Evolutionary conservation across 257 asterid genomes (phyloP), one percentile per base, ranked within the genome.

Genomic region (Leonotis leonurus): DNA sequence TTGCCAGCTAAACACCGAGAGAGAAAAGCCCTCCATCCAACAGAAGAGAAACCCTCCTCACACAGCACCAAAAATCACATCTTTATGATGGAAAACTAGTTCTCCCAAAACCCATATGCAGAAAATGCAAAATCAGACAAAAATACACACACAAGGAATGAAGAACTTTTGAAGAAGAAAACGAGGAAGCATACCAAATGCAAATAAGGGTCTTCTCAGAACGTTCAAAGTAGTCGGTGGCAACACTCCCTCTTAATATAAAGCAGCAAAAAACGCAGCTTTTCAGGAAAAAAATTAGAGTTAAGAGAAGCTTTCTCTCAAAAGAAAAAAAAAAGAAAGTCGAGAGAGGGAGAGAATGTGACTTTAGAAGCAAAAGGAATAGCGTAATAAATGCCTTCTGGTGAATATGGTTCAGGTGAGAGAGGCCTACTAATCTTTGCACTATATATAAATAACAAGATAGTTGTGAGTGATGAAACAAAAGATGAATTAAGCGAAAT

Each of bases 141-240:
- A 56, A n/a, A n/a, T n/a, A n/a, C 46, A 70, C 67, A 27, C 17
- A 54, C 4, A 48, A 8, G 0, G 29, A 43, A 41, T 9, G 13
- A 13, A 3, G 52, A 26, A 60, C 8, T 3, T 5, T 52, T 27
- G 6, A 29, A 57, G 67, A 45, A 29, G n/a, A 56, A 27, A 22
- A 36, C 44, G 36, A 65, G 45, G 18, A 27, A 5, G n/a, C 73
- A 49, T 75, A 75, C 80, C 80, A 16, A 70, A 52, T 21, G 60
- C 2, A 29, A 43, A 46, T 3, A 35, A 44, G n/a, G 45, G 64
- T 45, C n/a, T n/a, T n/a, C n/a, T n/a, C n/a, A n/a, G n/a, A n/a
- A n/a, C n/a, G n/a, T n/a, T n/a, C n/a, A n/a, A n/a, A n/a, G n/a
- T n/a, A 10, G 36, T 9, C 36, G 70, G 64, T 56, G 52, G n/a